These are phyloP conservation scores for Daldinia sp. DNA, from an alignment of 2,329 filamentous ascomycete genomes.

Conservation along the genomic window DNA sequence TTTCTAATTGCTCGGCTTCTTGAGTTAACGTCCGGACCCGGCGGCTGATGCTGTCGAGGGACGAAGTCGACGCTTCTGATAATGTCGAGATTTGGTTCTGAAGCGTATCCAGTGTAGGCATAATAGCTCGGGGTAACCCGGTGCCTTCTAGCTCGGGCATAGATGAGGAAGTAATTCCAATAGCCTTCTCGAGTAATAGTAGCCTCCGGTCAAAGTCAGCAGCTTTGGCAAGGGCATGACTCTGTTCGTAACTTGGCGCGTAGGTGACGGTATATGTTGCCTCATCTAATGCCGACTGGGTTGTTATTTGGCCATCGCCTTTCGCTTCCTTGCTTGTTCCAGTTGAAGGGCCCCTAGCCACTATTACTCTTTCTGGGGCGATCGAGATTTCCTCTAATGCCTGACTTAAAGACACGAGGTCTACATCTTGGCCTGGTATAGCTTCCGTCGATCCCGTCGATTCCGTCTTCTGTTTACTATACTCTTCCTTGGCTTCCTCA, in stretches of 20 bases:
- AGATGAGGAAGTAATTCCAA: constrained; percentile 78
- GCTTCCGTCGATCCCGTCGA: constrained; percentile 55
- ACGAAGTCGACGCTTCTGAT: constrained; percentile 74
- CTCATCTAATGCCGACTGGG: constrained; percentile 40
- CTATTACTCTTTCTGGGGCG: constrained; percentile 42
- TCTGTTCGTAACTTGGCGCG: constrained; percentile 70
- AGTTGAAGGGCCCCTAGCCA: constrained; percentile 38
- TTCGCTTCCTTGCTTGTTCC: constrained; percentile 40
- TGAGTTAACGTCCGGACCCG: constrained; percentile 74
- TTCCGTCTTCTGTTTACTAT: constrained; percentile 61
- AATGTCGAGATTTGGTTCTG: constrained; percentile 82
- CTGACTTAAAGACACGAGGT: constrained; percentile 73
- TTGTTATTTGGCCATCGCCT: constrained; percentile 29
- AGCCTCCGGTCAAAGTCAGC: constrained; percentile 89
- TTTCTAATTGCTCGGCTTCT: constrained; percentile 76
- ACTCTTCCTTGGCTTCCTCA: constrained; percentile 58
- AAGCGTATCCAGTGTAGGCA: constrained; percentile 82
- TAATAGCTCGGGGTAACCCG: constrained; percentile 70
- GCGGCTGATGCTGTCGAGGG: constrained; percentile 75
- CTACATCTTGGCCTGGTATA: constrained; percentile 57
- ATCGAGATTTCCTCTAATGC: constrained; percentile 72
- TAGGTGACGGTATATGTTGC: constrained; percentile 72
- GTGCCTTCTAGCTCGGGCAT: constrained; percentile 68
- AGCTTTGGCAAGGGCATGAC: constrained; percentile 77
- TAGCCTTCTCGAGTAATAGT: constrained; percentile 76